Evolutionary conservation across 805 yeast genomes (phyloP), one percentile per base, ranked within the genome.

Genomic region (Dipodascus geniculatus): DNA sequence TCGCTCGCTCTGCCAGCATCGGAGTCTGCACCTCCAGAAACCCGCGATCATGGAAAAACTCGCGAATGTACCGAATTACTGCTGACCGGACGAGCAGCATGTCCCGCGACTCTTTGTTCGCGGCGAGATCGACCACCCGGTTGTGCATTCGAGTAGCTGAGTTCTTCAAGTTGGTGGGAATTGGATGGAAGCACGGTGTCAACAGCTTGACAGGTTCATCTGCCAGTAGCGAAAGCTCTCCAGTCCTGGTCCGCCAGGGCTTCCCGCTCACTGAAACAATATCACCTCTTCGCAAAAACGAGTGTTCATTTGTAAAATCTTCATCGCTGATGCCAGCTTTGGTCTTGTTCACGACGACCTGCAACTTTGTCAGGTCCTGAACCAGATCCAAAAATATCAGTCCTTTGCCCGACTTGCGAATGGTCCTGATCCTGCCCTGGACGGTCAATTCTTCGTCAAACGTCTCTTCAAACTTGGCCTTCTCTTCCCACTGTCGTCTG

Each of bases 11-110:
- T 0, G 88, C 78, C 11, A 93, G 67, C 1, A 89, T 78, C 0
- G 99, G 99, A 0, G 99, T 93, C 51, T 83, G 85, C 0, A 93
- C 95, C 65, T 89, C 96, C 2, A 86, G 57, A 59, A 89, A 93
- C 0, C 72, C 80, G 22, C 71, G 68, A 0, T 63, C 60, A 44
- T 74, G 72, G 20, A 91, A 74, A 60, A 79, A 89, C 1, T 63
- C 57, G 22, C 96, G 70, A 2, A 91, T 71, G 1, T 74, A 64
- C 9, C 72, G 71, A 1, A 83, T 72, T 1, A 89, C 70, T n/a
- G 69, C 61, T 1, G 83, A 74, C 57, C 91, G 77, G 0, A 80
- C 73, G 1, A 67, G 57, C 3, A 81, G 69, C 0, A 76, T 67
- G 1, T 77, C 73, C 48, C 73, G 68, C 1, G 85, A 74, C 16